Evolutionary conservation across 495 filamentous ascomycete genomes (phyloP), one percentile per base, ranked within the genome.

Genomic region (Penicillium cosmopolitanum): DNA sequence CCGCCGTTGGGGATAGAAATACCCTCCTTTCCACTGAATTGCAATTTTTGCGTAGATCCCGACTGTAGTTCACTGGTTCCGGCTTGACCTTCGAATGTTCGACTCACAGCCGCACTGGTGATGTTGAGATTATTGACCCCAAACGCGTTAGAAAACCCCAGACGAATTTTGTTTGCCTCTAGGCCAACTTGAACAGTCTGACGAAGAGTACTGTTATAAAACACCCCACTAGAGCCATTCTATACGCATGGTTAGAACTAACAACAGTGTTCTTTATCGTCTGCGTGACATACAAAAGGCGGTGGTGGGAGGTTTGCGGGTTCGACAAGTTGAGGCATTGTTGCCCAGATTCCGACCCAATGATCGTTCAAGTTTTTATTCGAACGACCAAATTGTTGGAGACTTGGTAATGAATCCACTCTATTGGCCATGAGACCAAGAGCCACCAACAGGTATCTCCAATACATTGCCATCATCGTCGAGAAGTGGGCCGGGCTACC

Each of bases 141-240:
- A 53, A 91, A 90, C 3, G 83, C 82, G 71, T 92, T 92, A 53
- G 84, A 87, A 44, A 91, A 77, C 50, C 84, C 83, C 31, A 92
- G 66, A 16, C 88, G 84, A 75, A 19, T 80, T 78, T 21, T 80
- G 66, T 7, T 75, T 0, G 69, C 55, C 4, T 77, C 79, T 19
- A 89, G 74, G 3, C 84, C 82, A 33, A 87, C 65, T 50, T 85
- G 82, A 3, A 90, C 64, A 0, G 87, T 91, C 67, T 90, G 87
- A 10, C 88, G 85, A 53, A 90, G 75, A 2, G 88, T 89, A 16
- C 84, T 79, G 55, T 88, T 85, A 33, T 53, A 25, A 63, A 82
- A 80, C 50, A 77, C 64, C 3, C 19, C 3, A 18, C 1, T 19
- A 0, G 46, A 48, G 21, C 46, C 46, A 48, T 48, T 48, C 46